These are phyloP conservation scores for Lepiota brunneoincarnata DNA, from an alignment of 768 basidiomycete genomes.

Conservation along the genomic window DNA sequence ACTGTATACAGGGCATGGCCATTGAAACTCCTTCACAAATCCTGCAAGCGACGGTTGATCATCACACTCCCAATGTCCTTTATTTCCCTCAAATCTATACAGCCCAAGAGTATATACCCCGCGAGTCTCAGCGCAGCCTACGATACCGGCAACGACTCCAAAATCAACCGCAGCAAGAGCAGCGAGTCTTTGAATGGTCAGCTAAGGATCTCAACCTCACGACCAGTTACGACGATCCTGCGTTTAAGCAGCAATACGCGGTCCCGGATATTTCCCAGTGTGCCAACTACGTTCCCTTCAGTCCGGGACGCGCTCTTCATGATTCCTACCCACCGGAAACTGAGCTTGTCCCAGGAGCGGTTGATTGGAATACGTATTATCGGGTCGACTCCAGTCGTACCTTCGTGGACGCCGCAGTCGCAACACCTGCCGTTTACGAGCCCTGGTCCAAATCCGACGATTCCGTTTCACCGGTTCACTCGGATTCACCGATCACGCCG, in stretches of 20 bases:
- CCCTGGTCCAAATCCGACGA: slow-evolving; percentile 7
- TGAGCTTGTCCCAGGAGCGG: not conserved
- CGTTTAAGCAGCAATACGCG: not conserved
- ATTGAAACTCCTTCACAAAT: not conserved
- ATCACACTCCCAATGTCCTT: not conserved
- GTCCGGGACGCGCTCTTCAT: not conserved
- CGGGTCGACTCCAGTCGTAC: not conserved
- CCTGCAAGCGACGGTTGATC: not conserved
- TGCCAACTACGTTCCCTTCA: not conserved
- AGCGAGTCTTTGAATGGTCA: slow-evolving; percentile 1
- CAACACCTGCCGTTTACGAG: not conserved
- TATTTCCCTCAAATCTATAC: not conserved
- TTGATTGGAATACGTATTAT: slow-evolving; percentile 2
- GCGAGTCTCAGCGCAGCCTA: not conserved
- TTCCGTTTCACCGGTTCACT: slow-evolving; percentile 6
- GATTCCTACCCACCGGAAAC: not conserved
- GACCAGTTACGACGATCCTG: not conserved
- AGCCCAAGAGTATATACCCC: not conserved
- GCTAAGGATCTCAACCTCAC: not conserved
- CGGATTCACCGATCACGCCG: slow-evolving; percentile 8
- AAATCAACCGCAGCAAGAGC: not conserved
- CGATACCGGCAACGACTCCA: not conserved
- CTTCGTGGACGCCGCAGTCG: not conserved
- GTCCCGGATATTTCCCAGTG: not conserved
- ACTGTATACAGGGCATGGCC: not conserved